phyloP scores from a whole-genome alignment of 225 moss, liverwort and hornwort species.

The Sphagnum tenellum region DNA sequence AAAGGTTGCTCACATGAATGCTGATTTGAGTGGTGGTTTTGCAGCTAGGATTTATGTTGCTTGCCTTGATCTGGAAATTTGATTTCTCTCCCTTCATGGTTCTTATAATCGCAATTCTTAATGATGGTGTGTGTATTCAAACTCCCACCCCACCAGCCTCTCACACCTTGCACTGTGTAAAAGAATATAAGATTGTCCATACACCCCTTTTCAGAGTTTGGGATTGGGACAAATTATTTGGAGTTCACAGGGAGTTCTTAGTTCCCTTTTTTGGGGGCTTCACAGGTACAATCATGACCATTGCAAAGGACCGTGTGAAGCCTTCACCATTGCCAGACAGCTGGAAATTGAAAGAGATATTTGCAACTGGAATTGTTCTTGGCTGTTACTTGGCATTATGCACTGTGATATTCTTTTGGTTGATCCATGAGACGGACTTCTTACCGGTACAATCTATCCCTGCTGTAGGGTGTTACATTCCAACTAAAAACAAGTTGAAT shows the following conservation, averaged over 20 bases:
- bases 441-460: slow-evolving; percentile 21
- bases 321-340: slow-evolving; percentile 75
- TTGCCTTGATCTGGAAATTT: slow-evolving; percentile 58
- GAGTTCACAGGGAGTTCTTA: too few relatives aligned
- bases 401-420: slow-evolving; percentile 62
- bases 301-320: slow-evolving; percentile 75
- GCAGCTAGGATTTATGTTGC: slow-evolving; percentile 57
- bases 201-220: too few relatives aligned
- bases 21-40: background rate
- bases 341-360: slow-evolving; percentile 69
- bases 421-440: slow-evolving; percentile 31
- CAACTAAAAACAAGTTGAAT: too few relatives aligned
- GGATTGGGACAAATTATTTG: too few relatives aligned
- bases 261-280: background rate
- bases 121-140: slow-evolving; percentile 31
- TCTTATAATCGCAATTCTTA: slow-evolving; percentile 62
- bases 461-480: too few relatives aligned
- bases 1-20: too few relatives aligned
- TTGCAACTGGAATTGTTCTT: slow-evolving; percentile 53
- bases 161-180: too few relatives aligned
- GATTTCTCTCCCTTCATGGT: slow-evolving; percentile 82
- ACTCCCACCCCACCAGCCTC: too few relatives aligned
- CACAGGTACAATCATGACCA: slow-evolving; percentile 81
- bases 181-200: too few relatives aligned
- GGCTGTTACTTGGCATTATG: slow-evolving; percentile 62